Base-by-base conservation (phyloP, 2,329 filamentous ascomycete genomes). In the Chaetomium strumarium region DNA sequence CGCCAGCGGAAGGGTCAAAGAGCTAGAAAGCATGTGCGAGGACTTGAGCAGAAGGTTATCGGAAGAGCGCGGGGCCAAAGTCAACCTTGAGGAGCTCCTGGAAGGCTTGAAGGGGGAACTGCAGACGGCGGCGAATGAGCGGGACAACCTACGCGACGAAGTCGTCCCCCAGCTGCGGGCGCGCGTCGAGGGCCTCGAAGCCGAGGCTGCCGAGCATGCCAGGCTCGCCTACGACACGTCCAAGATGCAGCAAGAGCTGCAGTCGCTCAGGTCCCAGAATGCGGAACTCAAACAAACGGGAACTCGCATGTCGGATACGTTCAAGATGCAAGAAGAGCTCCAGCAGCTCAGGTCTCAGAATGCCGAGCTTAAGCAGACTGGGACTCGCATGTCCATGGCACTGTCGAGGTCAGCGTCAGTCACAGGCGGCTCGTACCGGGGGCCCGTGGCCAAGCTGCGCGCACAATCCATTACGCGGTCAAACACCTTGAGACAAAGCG, bases 81-180 rank as follows among this genome's bases (percentile, higher is more conserved):
- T 89, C 64, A 96, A 95, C 67, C 95, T 97, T 62, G 90, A 97
- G 70, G 91, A 96, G 67, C 78, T 99, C 40, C 77, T 97, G 41
- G 83, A 84, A 7, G 92, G 88, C 5, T 83, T 97, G 61, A 86
- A 87, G 61, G 80, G 83, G 20, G 90, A 99, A 66, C 76, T 97
- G 13, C 81, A 91, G 63, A 86, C 83, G 60, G 82, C 90, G 49
- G 81, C 87, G 55, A 91, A 93, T 60, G 91, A 99, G 70, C 83
- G 90, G 48, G 93, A 99, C 68, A 92, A 95, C 62, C 79, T 97
- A 14, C 85, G 89, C 29, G 91, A 97, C 58, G 89, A 95, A 68
- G 77, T 95, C 38, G 83, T 96, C 2, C 90, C 91, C 16, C 82
- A 90, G 63, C 74, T 96, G 48, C 81, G 81, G 58, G 81, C 87